Conservation (phyloP, 1,284 basidiomycete genomes). For the Microbotryum saponariae region DNA sequence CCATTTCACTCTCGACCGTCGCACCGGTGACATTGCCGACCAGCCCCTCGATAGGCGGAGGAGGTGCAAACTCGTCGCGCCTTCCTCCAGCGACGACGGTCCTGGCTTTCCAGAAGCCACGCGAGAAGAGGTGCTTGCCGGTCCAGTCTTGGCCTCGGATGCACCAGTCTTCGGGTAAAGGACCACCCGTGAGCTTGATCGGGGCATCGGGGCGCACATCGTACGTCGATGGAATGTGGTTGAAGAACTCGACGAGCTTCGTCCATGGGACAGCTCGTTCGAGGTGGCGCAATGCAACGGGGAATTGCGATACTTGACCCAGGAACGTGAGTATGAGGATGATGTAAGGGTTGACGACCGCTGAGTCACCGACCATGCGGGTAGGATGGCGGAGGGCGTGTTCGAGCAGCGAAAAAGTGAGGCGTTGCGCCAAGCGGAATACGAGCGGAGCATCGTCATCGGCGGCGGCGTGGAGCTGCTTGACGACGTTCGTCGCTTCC, state of each 20-base stretch:
- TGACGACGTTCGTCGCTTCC: constrained; percentile 1
- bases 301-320: constrained; percentile 61
- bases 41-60: background rate
- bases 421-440: constrained; percentile 64
- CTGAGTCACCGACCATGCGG: constrained; percentile 25
- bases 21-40: constrained; percentile 20
- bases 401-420: constrained; percentile 71
- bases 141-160: constrained; percentile 93
- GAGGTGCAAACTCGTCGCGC: background rate
- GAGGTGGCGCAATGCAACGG: constrained; percentile 54
- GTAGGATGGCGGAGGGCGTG: constrained; percentile 54
- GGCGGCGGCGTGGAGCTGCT: constrained; percentile 10
- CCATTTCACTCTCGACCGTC: constrained; percentile 58
- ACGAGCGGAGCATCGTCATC: constrained; percentile 46
- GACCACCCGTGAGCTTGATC: constrained; percentile 47
- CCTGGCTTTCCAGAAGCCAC: constrained; percentile 68
- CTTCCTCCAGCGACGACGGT: background rate
- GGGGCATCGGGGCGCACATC: constrained; percentile 53
- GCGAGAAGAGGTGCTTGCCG: constrained; percentile 74
- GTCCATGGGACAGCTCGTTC: constrained; percentile 80
- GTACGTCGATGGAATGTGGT: constrained; percentile 38
- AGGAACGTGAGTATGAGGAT: constrained; percentile 81
- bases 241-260: constrained; percentile 59
- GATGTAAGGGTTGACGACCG: constrained; percentile 76
- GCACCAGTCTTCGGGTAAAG: constrained; percentile 91